Base-by-base conservation (phyloP, 2,329 filamentous ascomycete species). In the Penicillium paneum region DNA sequence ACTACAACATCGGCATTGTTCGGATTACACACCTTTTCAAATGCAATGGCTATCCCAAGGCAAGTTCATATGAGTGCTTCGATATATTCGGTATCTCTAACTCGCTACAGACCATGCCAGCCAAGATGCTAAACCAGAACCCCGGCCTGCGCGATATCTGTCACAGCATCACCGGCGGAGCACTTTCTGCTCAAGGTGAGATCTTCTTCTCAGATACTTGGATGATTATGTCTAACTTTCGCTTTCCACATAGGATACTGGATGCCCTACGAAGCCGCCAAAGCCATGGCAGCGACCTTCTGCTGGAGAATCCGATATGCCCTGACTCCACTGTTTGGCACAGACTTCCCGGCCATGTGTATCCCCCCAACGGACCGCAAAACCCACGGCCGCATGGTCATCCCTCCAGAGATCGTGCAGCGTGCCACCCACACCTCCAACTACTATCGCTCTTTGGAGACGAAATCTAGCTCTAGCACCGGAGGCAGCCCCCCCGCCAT, bases 1-100 rank as follows among this genome's bases (percentile, higher is more conserved):
- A 99, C 73, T 97, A 97, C 76, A 93, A 95, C 65, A 85, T 93
- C 58, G 94, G 94, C 8, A 85, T 97, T 29, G 92, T 97, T 58
- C 87, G 93, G 58, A 95, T 96, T 74, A 97, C 92, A 2, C 89
- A 91, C 28, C 90, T 97, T 69, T 97, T 97, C 81, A 96, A 96
- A 72, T 91, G 89, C 62, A 87, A 87, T 70, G 86, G 88, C 60
- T 93, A 93, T 68, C 83, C 87, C 60, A 99, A 99, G 85, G 93
- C 91, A 70, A 68, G 78, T 65, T 35, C 12, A 39, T 3, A 28
- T 45, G 11, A 8, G 32, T 1, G 17, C 3, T 7, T 8, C 2
- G 19, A 24, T 8, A 32, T 17, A 3, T 19, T 8, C 12, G 49
- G n/a, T 19, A 46, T 21, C 19, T n/a, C 47, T 45, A 15, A 38